phyloP scores from a whole-genome alignment of 768 basidiomycete species.

The Auricularia heimuer region DNA sequence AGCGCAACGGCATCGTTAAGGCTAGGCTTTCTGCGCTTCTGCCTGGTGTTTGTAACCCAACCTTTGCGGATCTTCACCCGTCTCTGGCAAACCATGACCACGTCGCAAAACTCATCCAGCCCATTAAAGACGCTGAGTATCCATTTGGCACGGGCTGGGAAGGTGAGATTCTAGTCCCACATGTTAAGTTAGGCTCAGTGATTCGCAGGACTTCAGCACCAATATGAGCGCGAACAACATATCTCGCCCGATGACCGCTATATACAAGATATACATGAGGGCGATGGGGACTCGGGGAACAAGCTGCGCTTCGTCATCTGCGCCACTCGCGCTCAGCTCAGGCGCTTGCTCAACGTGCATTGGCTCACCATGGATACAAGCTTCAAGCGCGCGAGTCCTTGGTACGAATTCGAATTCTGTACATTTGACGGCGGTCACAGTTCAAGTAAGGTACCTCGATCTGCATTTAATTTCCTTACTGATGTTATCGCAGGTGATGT shows the following conservation, averaged over 20 bases:
- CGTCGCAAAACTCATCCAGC: not conserved
- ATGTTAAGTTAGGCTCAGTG: too few species aligned
- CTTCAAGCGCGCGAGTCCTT: not conserved
- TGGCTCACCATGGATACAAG: not conserved
- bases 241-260: not conserved
- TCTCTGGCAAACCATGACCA: not conserved
- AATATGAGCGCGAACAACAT: not conserved
- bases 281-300: not conserved
- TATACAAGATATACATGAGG: not conserved
- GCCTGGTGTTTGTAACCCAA: not conserved
- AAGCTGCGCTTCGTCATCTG: not conserved
- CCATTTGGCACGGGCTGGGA: not conserved
- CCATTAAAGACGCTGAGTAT: not conserved
- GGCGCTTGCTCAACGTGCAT: not conserved
- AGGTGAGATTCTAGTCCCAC: not conserved
- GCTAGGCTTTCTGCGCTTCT: not conserved
- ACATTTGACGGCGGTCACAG: not conserved
- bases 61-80: not conserved
- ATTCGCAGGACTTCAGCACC: not conserved
- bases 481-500: not conserved
- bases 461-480: not conserved
- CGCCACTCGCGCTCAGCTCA: not conserved
- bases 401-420: not conserved
- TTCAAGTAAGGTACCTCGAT: not conserved
- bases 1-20: not conserved